A percentile compares a stretch with the other conserved stretches of the same genome.
These are phyloP conservation scores for Prototheca wickerhamii DNA, from an alignment of 163 green algal genomes.

Conservation along the genomic window DNA sequence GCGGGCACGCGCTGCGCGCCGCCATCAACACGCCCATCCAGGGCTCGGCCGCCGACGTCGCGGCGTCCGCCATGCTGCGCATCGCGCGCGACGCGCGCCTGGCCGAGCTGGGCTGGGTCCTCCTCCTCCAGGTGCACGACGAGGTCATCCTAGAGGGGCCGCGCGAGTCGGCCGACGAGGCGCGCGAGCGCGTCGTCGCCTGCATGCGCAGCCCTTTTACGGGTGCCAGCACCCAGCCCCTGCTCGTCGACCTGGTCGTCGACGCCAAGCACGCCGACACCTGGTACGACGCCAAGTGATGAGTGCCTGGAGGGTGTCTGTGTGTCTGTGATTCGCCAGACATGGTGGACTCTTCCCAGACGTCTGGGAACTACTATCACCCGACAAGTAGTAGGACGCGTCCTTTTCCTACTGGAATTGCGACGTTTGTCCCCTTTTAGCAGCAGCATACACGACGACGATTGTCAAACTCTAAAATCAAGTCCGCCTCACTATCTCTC, in stretches of 20 bases:
- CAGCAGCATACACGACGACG: no score
- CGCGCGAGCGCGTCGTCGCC: slow-evolving; percentile 58
- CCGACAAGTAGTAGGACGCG: no score
- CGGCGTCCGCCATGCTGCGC: slow-evolving; percentile 81
- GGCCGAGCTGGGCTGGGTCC: slow-evolving; percentile 18
- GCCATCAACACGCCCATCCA: slow-evolving; percentile 99
- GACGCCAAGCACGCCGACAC: slow-evolving; percentile 84
- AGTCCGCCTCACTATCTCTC: no score
- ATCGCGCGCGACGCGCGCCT: slow-evolving; percentile 47
- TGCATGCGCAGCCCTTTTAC: slow-evolving; percentile 84
- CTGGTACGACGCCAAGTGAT: slow-evolving; percentile 96
- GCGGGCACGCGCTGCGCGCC: slow-evolving; percentile 68
- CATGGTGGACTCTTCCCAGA: no score
- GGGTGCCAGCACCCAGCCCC: slow-evolving; percentile 33
- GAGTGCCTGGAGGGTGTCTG: neutral
- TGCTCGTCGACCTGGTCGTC: slow-evolving; percentile 83
- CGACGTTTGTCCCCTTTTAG: no score
- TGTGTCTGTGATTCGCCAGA: no score
- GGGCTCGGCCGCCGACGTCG: slow-evolving; percentile 35
- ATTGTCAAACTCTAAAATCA: no score
- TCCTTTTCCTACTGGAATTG: no score
- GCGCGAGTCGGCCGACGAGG: slow-evolving; percentile 53
- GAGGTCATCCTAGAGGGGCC: slow-evolving; percentile 98
- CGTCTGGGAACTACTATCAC: no score
- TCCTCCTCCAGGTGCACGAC: slow-evolving; percentile 82